Percentiles rank a stretch among this genome's conserved stretches.
Conservation (phyloP, 257 asterid genomes). For the Scutellaria galericulata region DNA sequence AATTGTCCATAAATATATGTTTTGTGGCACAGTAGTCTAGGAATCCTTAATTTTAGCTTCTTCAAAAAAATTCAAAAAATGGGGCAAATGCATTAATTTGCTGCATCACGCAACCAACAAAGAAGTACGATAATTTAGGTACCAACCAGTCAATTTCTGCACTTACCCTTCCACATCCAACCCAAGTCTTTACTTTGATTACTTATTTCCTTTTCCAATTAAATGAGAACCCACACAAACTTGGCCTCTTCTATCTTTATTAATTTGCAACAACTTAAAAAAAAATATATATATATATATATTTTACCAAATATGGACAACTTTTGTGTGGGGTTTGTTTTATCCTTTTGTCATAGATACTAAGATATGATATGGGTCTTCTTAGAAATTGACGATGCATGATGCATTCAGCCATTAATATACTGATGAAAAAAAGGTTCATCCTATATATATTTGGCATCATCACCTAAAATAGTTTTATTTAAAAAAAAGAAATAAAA, state of each 20-base stretch:
- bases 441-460: background rate
- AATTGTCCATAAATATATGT: too few relatives aligned
- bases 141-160: constrained; percentile 53
- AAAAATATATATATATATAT: too few relatives aligned
- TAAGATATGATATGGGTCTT: background rate
- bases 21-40: too few relatives aligned
- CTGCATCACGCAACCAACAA: background rate
- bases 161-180: constrained; percentile 29
- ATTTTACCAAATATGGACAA: too few relatives aligned
- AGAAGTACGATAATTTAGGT: background rate
- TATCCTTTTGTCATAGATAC: too few relatives aligned
- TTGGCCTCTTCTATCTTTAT: background rate
- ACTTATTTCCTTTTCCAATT: background rate
- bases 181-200: background rate
- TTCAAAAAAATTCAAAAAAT: too few relatives aligned
- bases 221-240: background rate
- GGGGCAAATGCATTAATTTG: too few relatives aligned
- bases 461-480: background rate
- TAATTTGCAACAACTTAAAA: too few relatives aligned
- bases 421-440: background rate
- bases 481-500: too few relatives aligned
- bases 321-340: background rate
- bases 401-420: background rate
- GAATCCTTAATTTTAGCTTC: too few relatives aligned
- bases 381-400: background rate